Evolutionary conservation across 176 grass and related monocot species (phyloP).

Genomic region (Musa itinerans): DNA sequence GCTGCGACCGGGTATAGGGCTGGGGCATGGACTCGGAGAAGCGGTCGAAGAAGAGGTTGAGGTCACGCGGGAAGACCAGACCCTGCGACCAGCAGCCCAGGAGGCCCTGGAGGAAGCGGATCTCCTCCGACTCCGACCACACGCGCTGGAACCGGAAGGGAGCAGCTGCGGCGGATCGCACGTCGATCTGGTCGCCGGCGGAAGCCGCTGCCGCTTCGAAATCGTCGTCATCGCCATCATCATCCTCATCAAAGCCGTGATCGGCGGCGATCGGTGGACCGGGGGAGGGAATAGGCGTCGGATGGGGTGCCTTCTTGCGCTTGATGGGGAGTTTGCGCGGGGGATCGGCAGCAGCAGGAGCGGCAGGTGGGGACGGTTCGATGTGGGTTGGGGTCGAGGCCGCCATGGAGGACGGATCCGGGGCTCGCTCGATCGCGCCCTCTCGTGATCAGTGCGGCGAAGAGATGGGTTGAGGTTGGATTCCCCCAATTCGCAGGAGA

Average conservation of each 20-base stretch:
- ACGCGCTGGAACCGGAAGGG: constrained; percentile 66
- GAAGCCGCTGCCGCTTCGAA: not conserved
- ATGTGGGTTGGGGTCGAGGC: not conserved
- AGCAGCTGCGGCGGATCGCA: not conserved
- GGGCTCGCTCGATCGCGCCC: not conserved
- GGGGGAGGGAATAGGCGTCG: not conserved
- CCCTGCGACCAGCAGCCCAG: constrained; percentile 39
- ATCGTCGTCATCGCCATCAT: not conserved
- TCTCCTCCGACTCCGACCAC: constrained; percentile 66
- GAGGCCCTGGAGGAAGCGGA: constrained; percentile 55
- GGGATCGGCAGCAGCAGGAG: not conserved
- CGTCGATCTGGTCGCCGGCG: not conserved
- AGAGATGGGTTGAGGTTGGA: constrained; percentile 2
- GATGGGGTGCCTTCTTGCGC: constrained; percentile 53
- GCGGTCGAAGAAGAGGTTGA: constrained; percentile 92
- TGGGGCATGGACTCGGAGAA: constrained; percentile 63
- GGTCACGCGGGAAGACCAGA: constrained; percentile 52
- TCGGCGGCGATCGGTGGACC: constrained; percentile 28
- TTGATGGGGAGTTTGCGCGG: constrained; percentile 98
- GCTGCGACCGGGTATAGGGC: constrained; percentile 84
- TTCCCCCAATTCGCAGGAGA: constrained; percentile 3
- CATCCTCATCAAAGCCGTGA: constrained; percentile 10
- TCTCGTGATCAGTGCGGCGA: not conserved
- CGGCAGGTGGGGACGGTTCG: not conserved
- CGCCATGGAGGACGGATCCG: constrained; percentile 1